Conservation (phyloP, 2,329 filamentous ascomycete genomes). For the Penicillium frequentans region DNA sequence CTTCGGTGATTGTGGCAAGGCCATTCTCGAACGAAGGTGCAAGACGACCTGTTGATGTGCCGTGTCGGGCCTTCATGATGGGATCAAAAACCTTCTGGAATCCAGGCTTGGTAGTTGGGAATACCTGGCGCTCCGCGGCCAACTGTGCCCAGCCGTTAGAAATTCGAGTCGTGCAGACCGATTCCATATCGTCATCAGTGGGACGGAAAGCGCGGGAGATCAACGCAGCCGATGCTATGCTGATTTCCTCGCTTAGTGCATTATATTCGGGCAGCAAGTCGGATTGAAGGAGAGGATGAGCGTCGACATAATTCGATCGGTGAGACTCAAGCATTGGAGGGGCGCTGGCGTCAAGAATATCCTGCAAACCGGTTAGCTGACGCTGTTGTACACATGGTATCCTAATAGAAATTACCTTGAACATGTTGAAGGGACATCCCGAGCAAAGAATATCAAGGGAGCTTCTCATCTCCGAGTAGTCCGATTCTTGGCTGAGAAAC, state of each 20-base stretch:
- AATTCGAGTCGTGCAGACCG: conserved; percentile 30
- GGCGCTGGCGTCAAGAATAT: conserved; percentile 61
- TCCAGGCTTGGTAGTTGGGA: conserved; percentile 33
- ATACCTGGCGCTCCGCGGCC: conserved; percentile 9
- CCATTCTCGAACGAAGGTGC: conserved; percentile 76
- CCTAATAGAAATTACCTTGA: conserved; percentile 25
- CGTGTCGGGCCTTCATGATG: conserved; percentile 45
- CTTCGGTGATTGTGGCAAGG: conserved; percentile 64
- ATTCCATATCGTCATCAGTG: conserved; percentile 22
- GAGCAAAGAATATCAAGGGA: conserved; percentile 36
- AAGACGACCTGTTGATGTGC: conserved; percentile 36
- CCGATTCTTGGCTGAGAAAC: conserved; percentile 26
- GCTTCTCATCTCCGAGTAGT: conserved; percentile 37
- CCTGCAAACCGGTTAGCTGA: conserved; percentile 37
- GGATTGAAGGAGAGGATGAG: conserved; percentile 55
- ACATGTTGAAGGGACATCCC: conserved; percentile 25
- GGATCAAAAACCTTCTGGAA: conserved; percentile 54
- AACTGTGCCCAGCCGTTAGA: conserved; percentile 23
- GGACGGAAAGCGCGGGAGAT: conserved; percentile 27
- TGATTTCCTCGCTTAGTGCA: conserved; percentile 35
- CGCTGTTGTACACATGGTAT: background rate
- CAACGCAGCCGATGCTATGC: conserved; percentile 33
- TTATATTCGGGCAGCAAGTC: conserved; percentile 49
- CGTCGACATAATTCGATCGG: conserved; percentile 56
- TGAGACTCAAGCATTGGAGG: conserved; percentile 58